phyloP scores from a whole-genome alignment of 1,284 basidiomycete species.

The Marasmius fiardii region DNA sequence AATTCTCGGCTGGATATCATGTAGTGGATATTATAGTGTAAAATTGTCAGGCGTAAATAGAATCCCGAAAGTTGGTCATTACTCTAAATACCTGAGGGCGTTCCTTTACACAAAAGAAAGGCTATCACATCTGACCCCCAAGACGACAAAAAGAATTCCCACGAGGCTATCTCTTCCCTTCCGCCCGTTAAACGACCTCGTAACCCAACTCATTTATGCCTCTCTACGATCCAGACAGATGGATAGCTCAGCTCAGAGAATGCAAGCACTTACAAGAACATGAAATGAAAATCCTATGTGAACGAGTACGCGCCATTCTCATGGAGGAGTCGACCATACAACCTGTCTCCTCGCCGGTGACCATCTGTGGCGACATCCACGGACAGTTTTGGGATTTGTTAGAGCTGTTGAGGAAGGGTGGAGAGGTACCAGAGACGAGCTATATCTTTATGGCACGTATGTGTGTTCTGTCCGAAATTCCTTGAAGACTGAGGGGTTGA shows the following conservation, averaged over 20 bases:
- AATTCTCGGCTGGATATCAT: not conserved
- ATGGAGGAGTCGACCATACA: conserved; percentile 97
- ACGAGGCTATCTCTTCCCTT: not conserved
- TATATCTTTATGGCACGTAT: conserved; percentile 97
- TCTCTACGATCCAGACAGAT: conserved; percentile 59
- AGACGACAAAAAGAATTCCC: not conserved
- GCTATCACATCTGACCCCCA: not conserved
- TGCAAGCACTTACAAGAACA: conserved; percentile 88
- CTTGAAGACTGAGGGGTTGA: conserved; percentile 16
- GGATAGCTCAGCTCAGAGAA: conserved; percentile 77
- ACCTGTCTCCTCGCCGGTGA: conserved; percentile 87
- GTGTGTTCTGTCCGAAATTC: conserved; percentile 29
- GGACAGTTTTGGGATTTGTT: conserved; percentile 96
- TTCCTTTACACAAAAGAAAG: too few species aligned
- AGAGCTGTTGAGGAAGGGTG: conserved; percentile 88
- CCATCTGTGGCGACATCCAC: conserved; percentile 93
- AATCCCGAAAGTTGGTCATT: too few species aligned
- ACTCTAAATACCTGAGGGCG: too few species aligned
- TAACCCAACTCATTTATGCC: conserved; percentile 23
- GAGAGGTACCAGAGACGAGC: conserved; percentile 84
- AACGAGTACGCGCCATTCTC: conserved; percentile 79
- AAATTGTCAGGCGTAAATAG: conserved; percentile 32
- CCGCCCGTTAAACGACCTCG: not conserved
- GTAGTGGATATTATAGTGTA: not conserved
- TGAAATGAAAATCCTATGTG: conserved; percentile 90